These are phyloP conservation scores for Rubus parviflorus DNA, from an alignment of 306 rosid genomes.

Conservation along the genomic window DNA sequence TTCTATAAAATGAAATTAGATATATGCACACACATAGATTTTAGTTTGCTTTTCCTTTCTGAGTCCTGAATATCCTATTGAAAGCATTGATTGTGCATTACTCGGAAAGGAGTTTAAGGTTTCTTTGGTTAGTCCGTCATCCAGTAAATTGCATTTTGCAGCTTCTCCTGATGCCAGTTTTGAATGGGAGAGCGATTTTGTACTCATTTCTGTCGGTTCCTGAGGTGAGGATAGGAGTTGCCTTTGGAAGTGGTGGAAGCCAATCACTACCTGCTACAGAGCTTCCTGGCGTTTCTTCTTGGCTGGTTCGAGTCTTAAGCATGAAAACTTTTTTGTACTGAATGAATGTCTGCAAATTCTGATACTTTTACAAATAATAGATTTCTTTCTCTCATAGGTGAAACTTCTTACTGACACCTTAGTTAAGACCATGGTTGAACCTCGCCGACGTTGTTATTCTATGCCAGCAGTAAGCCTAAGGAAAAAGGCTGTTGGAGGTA, in stretches of 20 bases:
- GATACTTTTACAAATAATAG: slow-evolving; percentile 15
- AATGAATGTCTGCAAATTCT: not conserved
- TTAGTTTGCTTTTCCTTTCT: not conserved
- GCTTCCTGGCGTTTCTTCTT: slow-evolving; percentile 89
- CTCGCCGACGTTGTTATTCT: slow-evolving; percentile 85
- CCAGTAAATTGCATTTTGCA: slow-evolving; percentile 42
- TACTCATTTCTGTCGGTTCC: slow-evolving; percentile 84
- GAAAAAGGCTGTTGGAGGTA: slow-evolving; percentile 86
- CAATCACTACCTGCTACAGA: slow-evolving; percentile 94
- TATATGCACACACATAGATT: not conserved
- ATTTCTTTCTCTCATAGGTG: slow-evolving; percentile 48
- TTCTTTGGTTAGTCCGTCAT: slow-evolving; percentile 17
- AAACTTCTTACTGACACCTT: slow-evolving; percentile 72
- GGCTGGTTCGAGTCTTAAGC: slow-evolving; percentile 68
- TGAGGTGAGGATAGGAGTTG: slow-evolving; percentile 89
- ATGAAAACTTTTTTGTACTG: not conserved
- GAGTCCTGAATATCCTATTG: not conserved
- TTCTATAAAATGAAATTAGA: not conserved
- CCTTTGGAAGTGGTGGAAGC: slow-evolving; percentile 98
- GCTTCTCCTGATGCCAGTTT: slow-evolving; percentile 76
- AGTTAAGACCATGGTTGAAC: slow-evolving; percentile 94
- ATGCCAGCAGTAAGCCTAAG: slow-evolving; percentile 74
- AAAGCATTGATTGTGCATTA: slow-evolving; percentile 7
- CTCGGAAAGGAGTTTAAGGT: slow-evolving; percentile 12
- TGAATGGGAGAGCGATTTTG: slow-evolving; percentile 76